Conservation (phyloP, 306 rosid genomes). For the Cucumis cinereus region DNA sequence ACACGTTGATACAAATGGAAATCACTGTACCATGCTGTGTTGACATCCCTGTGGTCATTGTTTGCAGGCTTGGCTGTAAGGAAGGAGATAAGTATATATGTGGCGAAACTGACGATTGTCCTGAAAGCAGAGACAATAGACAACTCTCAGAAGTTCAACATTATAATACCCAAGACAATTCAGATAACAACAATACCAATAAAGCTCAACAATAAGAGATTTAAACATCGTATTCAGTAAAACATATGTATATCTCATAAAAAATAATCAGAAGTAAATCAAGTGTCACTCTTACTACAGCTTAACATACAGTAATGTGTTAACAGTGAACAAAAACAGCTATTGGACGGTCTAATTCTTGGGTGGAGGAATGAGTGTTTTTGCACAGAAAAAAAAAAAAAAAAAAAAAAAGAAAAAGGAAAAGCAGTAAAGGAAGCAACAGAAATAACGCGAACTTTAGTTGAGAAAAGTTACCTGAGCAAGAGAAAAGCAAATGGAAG, state of each 20-base stretch:
- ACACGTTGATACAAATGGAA: not conserved
- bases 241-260: no score
- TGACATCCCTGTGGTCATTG: conserved; percentile 23
- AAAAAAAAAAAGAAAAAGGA: no score
- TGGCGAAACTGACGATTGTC: conserved; percentile 20
- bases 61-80: conserved; percentile 22
- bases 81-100: conserved; percentile 30
- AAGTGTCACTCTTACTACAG: not conserved
- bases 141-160: not conserved
- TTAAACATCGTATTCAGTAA: not conserved
- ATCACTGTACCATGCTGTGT: conserved; percentile 23
- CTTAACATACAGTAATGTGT: not conserved
- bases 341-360: no score
- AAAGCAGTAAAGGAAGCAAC: not conserved
- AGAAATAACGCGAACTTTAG: not conserved
- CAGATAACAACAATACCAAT: not conserved
- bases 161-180: not conserved
- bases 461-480: conserved; percentile 20
- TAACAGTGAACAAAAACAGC: no score
- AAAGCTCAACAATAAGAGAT: not conserved
- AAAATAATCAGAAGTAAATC: not conserved
- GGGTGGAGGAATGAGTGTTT: no score
- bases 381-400: not conserved
- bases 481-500: conserved; percentile 29
- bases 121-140: conserved; percentile 13